Conservation (phyloP, 495 filamentous ascomycete genomes). For the Penicillium paradoxum region DNA sequence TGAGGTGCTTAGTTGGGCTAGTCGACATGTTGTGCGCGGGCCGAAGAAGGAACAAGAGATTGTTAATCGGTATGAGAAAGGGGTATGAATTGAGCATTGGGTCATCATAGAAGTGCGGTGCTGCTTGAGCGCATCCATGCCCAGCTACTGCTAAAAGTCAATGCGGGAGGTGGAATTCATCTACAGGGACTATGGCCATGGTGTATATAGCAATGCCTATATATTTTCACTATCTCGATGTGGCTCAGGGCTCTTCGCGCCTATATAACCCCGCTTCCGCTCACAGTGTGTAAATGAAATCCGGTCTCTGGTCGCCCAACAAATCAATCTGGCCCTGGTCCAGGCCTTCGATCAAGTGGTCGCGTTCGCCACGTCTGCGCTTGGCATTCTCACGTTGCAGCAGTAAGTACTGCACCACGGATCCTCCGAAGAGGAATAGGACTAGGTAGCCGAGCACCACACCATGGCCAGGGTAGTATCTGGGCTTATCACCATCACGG, state of each 20-base stretch:
- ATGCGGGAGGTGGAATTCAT: background rate
- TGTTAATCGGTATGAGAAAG: constrained; percentile 33
- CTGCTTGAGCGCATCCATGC: background rate
- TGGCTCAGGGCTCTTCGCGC: background rate
- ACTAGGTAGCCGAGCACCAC: constrained; percentile 57
- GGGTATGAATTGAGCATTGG: constrained; percentile 13
- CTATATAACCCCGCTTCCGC: background rate
- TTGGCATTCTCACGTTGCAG: constrained; percentile 43
- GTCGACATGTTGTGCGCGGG: constrained; percentile 43
- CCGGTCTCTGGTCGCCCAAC: constrained; percentile 66
- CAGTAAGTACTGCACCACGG: constrained; percentile 59
- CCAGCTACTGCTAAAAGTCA: background rate
- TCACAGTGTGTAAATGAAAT: constrained; percentile 73
- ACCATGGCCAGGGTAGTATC: constrained; percentile 54
- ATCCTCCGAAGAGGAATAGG: constrained; percentile 55
- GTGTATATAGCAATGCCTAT: background rate
- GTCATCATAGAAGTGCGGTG: background rate
- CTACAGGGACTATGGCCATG: background rate
- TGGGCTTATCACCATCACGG: constrained; percentile 47
- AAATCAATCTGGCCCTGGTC: constrained; percentile 26
- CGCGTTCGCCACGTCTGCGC: constrained; percentile 57
- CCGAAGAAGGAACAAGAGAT: constrained; percentile 49
- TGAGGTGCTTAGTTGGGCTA: constrained; percentile 42
- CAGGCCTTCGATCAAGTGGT: constrained; percentile 54
- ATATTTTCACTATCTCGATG: background rate